Evolutionary conservation across 352 stramenopile species (phyloP).

Genomic region (Pythium brachiatum): DNA sequence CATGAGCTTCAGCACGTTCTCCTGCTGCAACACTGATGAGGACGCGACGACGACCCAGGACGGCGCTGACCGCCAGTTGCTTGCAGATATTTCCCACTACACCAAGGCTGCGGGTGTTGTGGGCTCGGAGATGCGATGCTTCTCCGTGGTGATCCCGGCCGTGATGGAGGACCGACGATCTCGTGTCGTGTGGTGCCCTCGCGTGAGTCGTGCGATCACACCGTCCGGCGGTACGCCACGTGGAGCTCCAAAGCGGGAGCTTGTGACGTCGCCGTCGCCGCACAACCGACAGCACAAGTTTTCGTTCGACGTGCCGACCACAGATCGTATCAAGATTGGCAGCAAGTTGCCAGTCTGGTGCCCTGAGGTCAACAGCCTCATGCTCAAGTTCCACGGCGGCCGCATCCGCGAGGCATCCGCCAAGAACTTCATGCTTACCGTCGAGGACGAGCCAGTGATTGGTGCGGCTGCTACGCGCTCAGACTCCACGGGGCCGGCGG

Average conservation of each 20-base stretch:
- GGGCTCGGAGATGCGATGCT: slow-evolving; percentile 81
- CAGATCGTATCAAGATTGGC: slow-evolving; percentile 73
- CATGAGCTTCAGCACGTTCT: slow-evolving; percentile 81
- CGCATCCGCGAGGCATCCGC: slow-evolving; percentile 83
- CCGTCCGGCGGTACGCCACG: slow-evolving; percentile 61
- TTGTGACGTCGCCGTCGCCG: slow-evolving; percentile 74
- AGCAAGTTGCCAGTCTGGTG: slow-evolving; percentile 88
- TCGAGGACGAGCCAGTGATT: slow-evolving; percentile 61
- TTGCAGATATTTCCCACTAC: slow-evolving; percentile 83
- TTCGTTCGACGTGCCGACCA: slow-evolving; percentile 67
- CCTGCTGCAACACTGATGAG: slow-evolving; percentile 73
- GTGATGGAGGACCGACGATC: slow-evolving; percentile 81
- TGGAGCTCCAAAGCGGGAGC: slow-evolving; percentile 39
- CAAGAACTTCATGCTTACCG: slow-evolving; percentile 90
- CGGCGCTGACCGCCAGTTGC: slow-evolving; percentile 73
- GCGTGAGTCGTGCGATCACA: slow-evolving; percentile 62
- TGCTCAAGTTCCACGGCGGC: slow-evolving; percentile 88
- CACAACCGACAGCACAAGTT: slow-evolving; percentile 72
- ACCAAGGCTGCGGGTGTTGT: slow-evolving; percentile 76
- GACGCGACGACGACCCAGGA: slow-evolving; percentile 34
- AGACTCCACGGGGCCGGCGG: slow-evolving; percentile 18
- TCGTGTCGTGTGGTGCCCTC: slow-evolving; percentile 81
- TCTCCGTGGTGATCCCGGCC: slow-evolving; percentile 71
- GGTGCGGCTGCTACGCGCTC: slow-evolving; percentile 3
- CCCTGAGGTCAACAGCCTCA: slow-evolving; percentile 82